Conservation (phyloP, 768 basidiomycete species). For the Calocybe indica region DNA sequence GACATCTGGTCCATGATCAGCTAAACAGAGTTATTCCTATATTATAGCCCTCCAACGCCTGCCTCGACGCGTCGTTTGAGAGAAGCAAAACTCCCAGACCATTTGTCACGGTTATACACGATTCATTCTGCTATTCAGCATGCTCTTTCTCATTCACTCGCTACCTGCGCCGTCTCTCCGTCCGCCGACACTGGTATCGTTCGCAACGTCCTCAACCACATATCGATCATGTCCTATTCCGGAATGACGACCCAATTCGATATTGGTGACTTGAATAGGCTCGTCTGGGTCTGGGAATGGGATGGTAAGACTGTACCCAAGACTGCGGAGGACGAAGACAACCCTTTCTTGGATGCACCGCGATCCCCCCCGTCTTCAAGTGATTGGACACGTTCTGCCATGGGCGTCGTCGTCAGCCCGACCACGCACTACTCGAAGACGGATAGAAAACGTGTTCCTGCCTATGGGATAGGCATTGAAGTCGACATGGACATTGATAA, state of each 20-base stretch:
- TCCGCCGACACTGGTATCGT: constrained; percentile 70
- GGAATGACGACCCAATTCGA: constrained; percentile 62
- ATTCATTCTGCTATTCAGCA: constrained; percentile 72
- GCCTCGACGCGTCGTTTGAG: constrained; percentile 32
- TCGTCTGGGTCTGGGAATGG: constrained; percentile 94
- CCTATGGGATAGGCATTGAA: constrained; percentile 83
- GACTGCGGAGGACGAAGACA: constrained; percentile 48
- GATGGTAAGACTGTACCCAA: constrained; percentile 42
- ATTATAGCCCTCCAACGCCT: constrained; percentile 39
- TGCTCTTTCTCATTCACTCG: constrained; percentile 80
- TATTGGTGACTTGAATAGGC: constrained; percentile 61
- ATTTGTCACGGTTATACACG: constrained; percentile 55
- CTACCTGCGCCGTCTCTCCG: constrained; percentile 76
- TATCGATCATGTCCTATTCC: constrained; percentile 62
- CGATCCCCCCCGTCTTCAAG: constrained; percentile 27
- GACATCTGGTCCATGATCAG: neutral
- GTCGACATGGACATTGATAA: constrained; percentile 83
- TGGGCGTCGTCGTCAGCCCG: constrained; percentile 72
- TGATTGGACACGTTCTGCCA: constrained; percentile 76
- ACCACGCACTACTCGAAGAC: constrained; percentile 68
- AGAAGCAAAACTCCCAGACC: constrained; percentile 38
- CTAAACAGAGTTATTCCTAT: constrained; percentile 3
- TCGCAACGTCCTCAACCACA: constrained; percentile 72
- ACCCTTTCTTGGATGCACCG: constrained; percentile 57
- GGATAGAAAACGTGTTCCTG: constrained; percentile 63